Evolutionary conservation across 2,329 filamentous ascomycete species (phyloP).

Genomic region (Paecilomyces dactylethromorphus): DNA sequence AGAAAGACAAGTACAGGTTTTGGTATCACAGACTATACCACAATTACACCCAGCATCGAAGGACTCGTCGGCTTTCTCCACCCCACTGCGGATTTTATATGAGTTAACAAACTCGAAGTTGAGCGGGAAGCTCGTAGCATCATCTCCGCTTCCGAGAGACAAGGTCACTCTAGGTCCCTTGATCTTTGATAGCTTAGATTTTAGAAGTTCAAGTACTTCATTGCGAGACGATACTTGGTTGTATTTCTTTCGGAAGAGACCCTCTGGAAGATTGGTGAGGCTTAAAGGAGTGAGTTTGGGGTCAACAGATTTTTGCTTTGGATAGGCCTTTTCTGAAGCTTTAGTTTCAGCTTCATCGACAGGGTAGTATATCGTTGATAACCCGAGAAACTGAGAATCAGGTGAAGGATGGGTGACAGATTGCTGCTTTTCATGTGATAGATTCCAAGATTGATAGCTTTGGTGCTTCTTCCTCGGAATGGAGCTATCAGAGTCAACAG

Average conservation of each 20-base stretch:
- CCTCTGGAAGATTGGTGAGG: neutral
- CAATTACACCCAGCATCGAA: constrained; percentile 31
- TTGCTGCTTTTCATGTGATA: neutral
- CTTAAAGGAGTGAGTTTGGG: constrained; percentile 6
- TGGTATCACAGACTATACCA: constrained; percentile 15
- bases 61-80: constrained; percentile 16
- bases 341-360: constrained; percentile 13
- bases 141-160: constrained; percentile 6
- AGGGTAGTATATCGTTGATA: constrained; percentile 17
- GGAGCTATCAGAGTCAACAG: neutral
- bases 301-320: constrained; percentile 7
- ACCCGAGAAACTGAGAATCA: constrained; percentile 5
- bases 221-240: neutral
- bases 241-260: constrained; percentile 1
- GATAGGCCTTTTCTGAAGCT: constrained; percentile 13
- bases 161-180: constrained; percentile 23
- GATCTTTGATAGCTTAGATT: constrained; percentile 17
- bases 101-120: constrained; percentile 35
- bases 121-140: constrained; percentile 17
- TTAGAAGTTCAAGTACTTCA: constrained; percentile 9
- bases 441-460: neutral
- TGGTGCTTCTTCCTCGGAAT: neutral
- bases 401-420: neutral
- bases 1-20: constrained; percentile 22
- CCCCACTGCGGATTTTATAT: constrained; percentile 28